Base-by-base conservation (phyloP, 2,329 filamentous ascomycete species). In the Fusarium hostae region DNA sequence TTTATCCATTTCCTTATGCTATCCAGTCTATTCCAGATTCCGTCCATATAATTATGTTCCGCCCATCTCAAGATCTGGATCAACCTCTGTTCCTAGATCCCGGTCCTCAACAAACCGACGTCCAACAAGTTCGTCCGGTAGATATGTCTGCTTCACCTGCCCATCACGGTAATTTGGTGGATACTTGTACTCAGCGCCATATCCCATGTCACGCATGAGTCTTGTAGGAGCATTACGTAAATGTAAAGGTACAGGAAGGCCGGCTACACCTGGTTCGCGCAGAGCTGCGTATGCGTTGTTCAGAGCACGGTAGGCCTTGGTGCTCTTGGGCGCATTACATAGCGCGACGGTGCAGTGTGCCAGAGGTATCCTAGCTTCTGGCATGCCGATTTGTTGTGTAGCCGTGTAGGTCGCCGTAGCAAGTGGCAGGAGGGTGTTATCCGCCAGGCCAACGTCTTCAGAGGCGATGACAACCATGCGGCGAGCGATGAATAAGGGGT, bases 391-490 rank as follows among this genome's bases (percentile, higher is more conserved):
- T 81, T 96, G 95, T 81, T 98, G 94, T 3, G 93, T 91, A 0
- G 96, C 95, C 11, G 91, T 92, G 80, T 97, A 97, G 4, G 95
- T 89, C 0, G 94, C 91, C 0, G 94, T 97, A 3, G 95, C 95
- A 3, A 99, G 89, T 0, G 91, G 87, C 0, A 99, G 87, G 80
- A 98, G 88, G 12, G 87, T 88, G 81, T 93, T 95, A 80, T 98
- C 95, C 8, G 95, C 96, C 1, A 98, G 84, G 0, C 95, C 96
- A 41, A 98, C 90, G 78, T 99, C 96, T 80, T 99, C 96, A 3
- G 92, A 96, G 1, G 96, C 95, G 57, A 98, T 94, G 16, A 98
- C 95, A 10, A 99, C 92, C 86, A 99, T 93, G 37, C 96, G 91
- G 3, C 96, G 90, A 9, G 96, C 95, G 60, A 99, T 91, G 81